phyloP scores from a whole-genome alignment of 192 early-diverging fungal species.

The Coemansia guatemalensis region DNA sequence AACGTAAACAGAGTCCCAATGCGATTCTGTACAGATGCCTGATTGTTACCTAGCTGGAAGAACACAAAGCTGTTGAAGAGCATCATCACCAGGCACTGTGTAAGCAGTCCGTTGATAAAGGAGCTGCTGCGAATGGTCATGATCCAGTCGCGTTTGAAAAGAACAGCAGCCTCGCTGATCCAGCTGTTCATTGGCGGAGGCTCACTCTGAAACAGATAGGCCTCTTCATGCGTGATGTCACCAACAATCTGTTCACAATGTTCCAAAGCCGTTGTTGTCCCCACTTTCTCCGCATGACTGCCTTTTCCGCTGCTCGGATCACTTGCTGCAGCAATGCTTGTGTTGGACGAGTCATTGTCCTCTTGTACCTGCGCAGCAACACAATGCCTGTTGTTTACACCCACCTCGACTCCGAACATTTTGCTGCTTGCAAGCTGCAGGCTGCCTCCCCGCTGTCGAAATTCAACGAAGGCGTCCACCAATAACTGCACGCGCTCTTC shows the following conservation, averaged over 20 bases:
- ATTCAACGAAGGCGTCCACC: conserved; percentile 25
- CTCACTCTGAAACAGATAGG: conserved; percentile 24
- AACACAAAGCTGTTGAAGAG: conserved; percentile 58
- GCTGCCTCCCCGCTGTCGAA: neutral
- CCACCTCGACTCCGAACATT: neutral
- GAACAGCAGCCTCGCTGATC: conserved; percentile 21
- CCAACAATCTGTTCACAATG: conserved; percentile 1
- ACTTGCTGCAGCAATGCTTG: conserved; percentile 3
- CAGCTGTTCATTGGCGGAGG: conserved; percentile 38
- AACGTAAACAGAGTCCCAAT: conserved; percentile 47
- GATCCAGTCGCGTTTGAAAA: conserved; percentile 41
- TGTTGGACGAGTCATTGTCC: conserved; percentile 1
- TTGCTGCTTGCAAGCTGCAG: neutral
- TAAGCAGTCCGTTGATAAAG: conserved; percentile 26
- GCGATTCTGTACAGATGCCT: conserved; percentile 51
- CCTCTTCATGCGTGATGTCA: conserved; percentile 37
- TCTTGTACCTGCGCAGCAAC: neutral
- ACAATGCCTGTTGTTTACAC: neutral
- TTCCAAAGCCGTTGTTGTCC: neutral
- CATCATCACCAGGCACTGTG: conserved; percentile 31
- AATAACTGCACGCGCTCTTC: conserved; percentile 38
- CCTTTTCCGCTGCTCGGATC: neutral
- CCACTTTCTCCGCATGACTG: neutral
- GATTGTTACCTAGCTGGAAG: conserved; percentile 44
- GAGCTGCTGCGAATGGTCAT: conserved; percentile 22